Evolutionary conservation across 1,284 basidiomycete species (phyloP), one percentile per base, ranked within the genome.

Genomic region (Tetrapyrgos nigripes): DNA sequence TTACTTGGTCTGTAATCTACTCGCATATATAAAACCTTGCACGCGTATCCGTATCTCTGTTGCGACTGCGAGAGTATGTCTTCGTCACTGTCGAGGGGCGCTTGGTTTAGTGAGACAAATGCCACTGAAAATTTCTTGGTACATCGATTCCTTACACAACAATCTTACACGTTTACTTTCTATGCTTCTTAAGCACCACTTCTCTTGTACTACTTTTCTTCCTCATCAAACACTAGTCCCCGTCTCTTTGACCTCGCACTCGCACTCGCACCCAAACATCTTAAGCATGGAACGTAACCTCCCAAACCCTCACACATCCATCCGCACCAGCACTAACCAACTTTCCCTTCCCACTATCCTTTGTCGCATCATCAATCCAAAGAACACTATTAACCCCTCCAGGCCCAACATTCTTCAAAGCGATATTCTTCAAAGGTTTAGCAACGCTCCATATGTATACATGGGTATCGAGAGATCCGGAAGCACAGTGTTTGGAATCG

Each of bases 401-500:
- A 2, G 92, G 86, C 44, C 87, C 88, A 1, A 92, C 92, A 62
- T 94, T 94, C 79, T 91, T 92, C 73, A 97, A 88, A 13, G 89
- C 83, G 44, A 96, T 87, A 66, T 92, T 93, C 76, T 87, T 88
- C 73, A 87, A 78, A 11, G 91, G 89, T 63, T 90, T 89, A 58
- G 82, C 81, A 37, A 94, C 86, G 65, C 89, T 89, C 89, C 94
- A 98, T 40, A 98, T 77, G 71, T 95, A 97, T 8, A 97, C 87
- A 68, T 94, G 87, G 27, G 96, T 97, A 72, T 99, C 97, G 35
- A 97, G 82, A 9, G 94, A 94, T 14, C 90, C 94, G 8, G 94
- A 95, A 2, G 89, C 94, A 60, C 93, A 86, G 66, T 95, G 85
- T 66, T 81, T 80, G 3, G 88, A 88, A 66, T 93, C 88, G 1